Percentiles rank a stretch among this genome's conserved stretches.
These are phyloP conservation scores for Aphanomyces astaci DNA, from an alignment of 352 stramenopile species.

Conservation along the genomic window DNA sequence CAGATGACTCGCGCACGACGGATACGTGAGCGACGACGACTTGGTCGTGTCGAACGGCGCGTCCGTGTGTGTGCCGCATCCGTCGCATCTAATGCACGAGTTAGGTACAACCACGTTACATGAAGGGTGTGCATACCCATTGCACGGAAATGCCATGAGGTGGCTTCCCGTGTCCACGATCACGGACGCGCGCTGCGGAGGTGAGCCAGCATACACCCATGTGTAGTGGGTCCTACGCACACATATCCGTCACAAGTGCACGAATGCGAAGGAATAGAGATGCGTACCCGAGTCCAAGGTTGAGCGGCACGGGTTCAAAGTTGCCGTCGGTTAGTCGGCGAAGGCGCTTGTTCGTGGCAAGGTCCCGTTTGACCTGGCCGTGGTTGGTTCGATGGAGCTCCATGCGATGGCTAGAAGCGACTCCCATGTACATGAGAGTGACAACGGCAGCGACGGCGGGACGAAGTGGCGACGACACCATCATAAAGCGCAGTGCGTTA, in stretches of 20 bases:
- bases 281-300: slow-evolving; percentile 16
- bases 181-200: slow-evolving; percentile 20
- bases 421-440: background rate
- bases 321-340: slow-evolving; percentile 6
- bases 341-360: background rate
- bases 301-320: slow-evolving; percentile 15
- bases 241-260: background rate
- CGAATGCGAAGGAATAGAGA: too few relatives aligned
- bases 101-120: background rate
- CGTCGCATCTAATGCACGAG: slow-evolving; percentile 33
- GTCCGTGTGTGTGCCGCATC: slow-evolving; percentile 72
- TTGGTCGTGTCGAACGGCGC: slow-evolving; percentile 44
- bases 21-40: slow-evolving; percentile 62
- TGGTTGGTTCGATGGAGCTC: slow-evolving; percentile 2
- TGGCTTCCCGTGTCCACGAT: slow-evolving; percentile 23
- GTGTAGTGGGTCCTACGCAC: slow-evolving; percentile 16
- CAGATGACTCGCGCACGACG: slow-evolving; percentile 39
- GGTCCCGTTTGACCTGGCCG: slow-evolving; percentile 6
- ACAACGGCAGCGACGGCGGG: background rate
- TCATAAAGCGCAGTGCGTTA: background rate
- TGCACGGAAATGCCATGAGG: slow-evolving; percentile 22
- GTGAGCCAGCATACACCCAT: slow-evolving; percentile 18
- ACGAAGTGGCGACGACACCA: background rate
- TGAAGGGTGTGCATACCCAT: background rate
- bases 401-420: background rate